Evolutionary conservation across 495 filamentous ascomycete species (phyloP).

Genomic region (Neurospora sp.): DNA sequence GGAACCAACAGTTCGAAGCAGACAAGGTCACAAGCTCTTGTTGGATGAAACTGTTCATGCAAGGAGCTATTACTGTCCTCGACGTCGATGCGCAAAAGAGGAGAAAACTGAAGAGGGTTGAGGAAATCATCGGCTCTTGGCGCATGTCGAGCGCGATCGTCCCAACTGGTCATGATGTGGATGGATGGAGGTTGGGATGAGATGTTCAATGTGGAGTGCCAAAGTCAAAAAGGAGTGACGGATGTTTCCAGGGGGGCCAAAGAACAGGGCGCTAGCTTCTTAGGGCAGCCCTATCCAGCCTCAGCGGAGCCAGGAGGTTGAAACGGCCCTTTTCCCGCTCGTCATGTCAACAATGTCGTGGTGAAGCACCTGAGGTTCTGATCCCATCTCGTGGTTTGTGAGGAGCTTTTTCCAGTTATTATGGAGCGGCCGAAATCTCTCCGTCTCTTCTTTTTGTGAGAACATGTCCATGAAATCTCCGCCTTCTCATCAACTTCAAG

Average conservation of each 20-base stretch:
- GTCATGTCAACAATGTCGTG: not conserved
- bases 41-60: not conserved
- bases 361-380: not conserved
- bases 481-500: not conserved
- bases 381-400: not conserved
- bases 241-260: not conserved
- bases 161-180: not conserved
- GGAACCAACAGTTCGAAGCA: not conserved
- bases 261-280: not conserved
- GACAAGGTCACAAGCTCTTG: not conserved
- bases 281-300: not conserved
- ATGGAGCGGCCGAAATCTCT: not conserved
- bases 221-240: not conserved
- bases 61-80: not conserved
- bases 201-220: not conserved
- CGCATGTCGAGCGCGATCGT: not conserved
- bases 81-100: not conserved
- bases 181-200: not conserved
- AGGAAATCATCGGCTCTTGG: not conserved
- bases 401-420: not conserved
- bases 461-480: not conserved
- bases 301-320: not conserved
- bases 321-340: not conserved
- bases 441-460: not conserved
- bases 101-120: not conserved